Conservation (phyloP, 1,139 yeast species). For the Yamadazyma sp. region DNA sequence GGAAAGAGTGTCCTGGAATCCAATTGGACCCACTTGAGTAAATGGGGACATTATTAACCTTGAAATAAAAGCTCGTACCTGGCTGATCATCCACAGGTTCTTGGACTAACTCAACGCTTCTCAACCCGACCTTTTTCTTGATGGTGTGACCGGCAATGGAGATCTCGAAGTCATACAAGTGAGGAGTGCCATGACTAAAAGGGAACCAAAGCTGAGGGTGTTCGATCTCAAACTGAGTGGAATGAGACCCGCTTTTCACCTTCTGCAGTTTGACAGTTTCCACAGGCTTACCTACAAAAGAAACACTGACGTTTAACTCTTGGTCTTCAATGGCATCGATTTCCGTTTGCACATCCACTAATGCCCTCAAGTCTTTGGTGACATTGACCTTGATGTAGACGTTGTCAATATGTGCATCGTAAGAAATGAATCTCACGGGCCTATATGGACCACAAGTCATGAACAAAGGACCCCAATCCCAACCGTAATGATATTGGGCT, state of each 20-base stretch:
- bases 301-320: neutral
- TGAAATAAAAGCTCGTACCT: slow-evolving; percentile 43
- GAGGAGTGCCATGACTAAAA: slow-evolving; percentile 34
- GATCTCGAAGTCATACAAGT: slow-evolving; percentile 27
- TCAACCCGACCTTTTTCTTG: slow-evolving; percentile 29
- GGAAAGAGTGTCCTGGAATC: slow-evolving; percentile 49
- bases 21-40: slow-evolving; percentile 45
- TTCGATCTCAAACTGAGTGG: slow-evolving; percentile 12
- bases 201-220: slow-evolving; percentile 45
- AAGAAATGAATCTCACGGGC: slow-evolving; percentile 35
- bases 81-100: slow-evolving; percentile 25
- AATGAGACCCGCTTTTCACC: slow-evolving; percentile 5
- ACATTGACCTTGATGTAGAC: slow-evolving; percentile 23
- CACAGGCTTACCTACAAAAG: slow-evolving; percentile 4
- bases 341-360: slow-evolving; percentile 14
- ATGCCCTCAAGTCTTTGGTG: slow-evolving; percentile 15
- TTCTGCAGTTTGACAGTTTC: slow-evolving; percentile 2
- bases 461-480: slow-evolving; percentile 60
- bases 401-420: slow-evolving; percentile 18
- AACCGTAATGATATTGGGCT: slow-evolving; percentile 57
- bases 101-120: slow-evolving; percentile 40
- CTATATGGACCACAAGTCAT: slow-evolving; percentile 49
- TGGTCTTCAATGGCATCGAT: slow-evolving; percentile 6
- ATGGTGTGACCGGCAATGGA: slow-evolving; percentile 9
- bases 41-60: slow-evolving; percentile 37